These are phyloP conservation scores for Dicorynia guianensis DNA, from an alignment of 306 rosid species.

Conservation along the genomic window DNA sequence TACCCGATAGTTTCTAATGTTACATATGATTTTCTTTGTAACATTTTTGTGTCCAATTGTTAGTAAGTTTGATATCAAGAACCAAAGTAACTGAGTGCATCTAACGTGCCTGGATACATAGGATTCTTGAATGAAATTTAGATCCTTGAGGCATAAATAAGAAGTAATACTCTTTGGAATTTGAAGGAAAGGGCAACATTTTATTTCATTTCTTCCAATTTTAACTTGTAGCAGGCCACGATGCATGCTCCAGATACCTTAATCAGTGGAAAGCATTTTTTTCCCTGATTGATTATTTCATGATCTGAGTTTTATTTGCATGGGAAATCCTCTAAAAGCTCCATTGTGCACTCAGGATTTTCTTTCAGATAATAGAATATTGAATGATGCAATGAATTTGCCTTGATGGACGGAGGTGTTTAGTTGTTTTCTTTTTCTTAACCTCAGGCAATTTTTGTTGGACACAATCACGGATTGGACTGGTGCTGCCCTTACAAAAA, in stretches of 20 bases:
- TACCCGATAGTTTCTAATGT: no score
- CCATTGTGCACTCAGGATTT: background rate
- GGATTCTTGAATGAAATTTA: background rate
- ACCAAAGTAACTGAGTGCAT: background rate
- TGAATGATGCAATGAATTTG: background rate
- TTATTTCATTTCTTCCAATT: background rate
- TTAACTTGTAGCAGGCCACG: slow-evolving; percentile 8
- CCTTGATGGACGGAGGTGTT: background rate
- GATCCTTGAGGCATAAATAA: background rate
- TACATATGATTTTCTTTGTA: no score
- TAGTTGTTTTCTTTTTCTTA: slow-evolving; percentile 19
- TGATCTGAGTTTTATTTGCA: background rate
- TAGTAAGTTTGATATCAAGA: no score
- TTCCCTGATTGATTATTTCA: background rate
- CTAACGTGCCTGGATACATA: background rate
- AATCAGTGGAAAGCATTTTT: background rate
- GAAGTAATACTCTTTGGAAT: background rate
- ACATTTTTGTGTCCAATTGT: no score
- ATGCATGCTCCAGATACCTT: background rate
- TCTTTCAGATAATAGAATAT: background rate
- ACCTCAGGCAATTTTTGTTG: slow-evolving; percentile 67
- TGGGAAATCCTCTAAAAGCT: background rate
- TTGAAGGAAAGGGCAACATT: background rate
- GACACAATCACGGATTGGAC: slow-evolving; percentile 75
- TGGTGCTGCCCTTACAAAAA: slow-evolving; percentile 66